Percentiles rank a stretch among this genome's conserved stretches.
Evolutionary conservation across 257 asterid species (phyloP).

Genomic region (Solanum sejunctum): DNA sequence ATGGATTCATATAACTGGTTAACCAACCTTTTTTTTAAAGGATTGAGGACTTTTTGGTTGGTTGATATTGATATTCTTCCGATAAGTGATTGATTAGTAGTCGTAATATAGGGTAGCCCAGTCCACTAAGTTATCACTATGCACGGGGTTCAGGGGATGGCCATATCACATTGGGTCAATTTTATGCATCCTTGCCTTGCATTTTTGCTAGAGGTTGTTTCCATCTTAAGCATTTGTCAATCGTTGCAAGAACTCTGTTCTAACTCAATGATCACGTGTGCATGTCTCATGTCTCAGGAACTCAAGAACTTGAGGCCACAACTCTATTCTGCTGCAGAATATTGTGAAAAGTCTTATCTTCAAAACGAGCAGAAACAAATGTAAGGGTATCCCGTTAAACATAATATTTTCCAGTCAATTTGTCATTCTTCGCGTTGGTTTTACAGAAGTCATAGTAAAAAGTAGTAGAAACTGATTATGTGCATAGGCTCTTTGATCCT

Average conservation of each 20-base stretch:
- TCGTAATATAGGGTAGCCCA: not conserved
- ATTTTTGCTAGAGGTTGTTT: not conserved
- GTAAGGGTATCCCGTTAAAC: constrained; percentile 23
- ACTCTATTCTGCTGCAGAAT: constrained; percentile 91
- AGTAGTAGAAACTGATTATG: not conserved
- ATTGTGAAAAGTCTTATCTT: constrained; percentile 82
- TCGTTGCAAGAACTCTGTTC: not conserved
- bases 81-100: not conserved
- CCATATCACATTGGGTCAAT: not conserved
- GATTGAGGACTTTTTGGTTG: not conserved
- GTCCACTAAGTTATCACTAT: not conserved
- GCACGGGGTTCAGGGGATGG: not conserved
- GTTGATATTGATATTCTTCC: not conserved
- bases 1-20: not conserved
- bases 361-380: constrained; percentile 85
- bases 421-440: not conserved
- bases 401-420: not conserved
- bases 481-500: not conserved
- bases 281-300: constrained; percentile 51
- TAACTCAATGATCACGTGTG: constrained; percentile 2
- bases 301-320: constrained; percentile 90
- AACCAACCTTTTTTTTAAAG: not conserved
- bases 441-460: not conserved
- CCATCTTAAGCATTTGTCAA: not conserved
- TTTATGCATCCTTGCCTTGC: not conserved